Evolutionary conservation across 2,329 filamentous ascomycete species (phyloP), one percentile per base, ranked within the genome.

Genomic region (Exophiala oligosperma): DNA sequence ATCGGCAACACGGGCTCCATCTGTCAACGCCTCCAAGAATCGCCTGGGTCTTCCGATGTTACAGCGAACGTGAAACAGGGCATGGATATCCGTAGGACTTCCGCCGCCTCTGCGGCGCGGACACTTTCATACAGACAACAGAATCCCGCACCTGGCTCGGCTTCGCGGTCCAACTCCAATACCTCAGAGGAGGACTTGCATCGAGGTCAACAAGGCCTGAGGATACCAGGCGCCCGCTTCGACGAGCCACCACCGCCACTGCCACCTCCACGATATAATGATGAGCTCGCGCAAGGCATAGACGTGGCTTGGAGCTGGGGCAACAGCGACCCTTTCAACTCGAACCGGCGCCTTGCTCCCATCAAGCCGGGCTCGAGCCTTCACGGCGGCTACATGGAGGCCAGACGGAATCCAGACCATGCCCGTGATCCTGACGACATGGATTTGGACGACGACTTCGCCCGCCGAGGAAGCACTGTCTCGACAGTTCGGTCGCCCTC

Each of bases 251-350:
- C 86, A 58, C 86, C 86, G 63, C 84, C 85, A 50, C 77, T 89
- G 67, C 86, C 86, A 66, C 86, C 86, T 57, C 83, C 85, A 52
- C 79, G 78, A 71, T 75, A 80, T 69, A 80, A 88, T 59, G 76
- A 78, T 64, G 81, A 84, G 60, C 73, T 84, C 63, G 75, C 78
- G 65, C 71, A 77, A 62, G 84, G 83, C 37, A 78, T 81, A 66
- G 86, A 88, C 71, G 77, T 81, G 55, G 84, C 81, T 60, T 88
- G 84, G 84, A 76, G 81, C 70, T 85, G 82, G 79, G 83, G 80
- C 62, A 86, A 88, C 72, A 77, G 75, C 58, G 72, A 78, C 52
- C 75, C 77, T 63, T 79, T 81, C 69, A 71, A 70, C 49, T 60
- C 63, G 12, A 23, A 52, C 17, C 47, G 55, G 54, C 58, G 49